Evolutionary conservation across 305 asterid species (phyloP).

Genomic region (Fraxinus floribunda): DNA sequence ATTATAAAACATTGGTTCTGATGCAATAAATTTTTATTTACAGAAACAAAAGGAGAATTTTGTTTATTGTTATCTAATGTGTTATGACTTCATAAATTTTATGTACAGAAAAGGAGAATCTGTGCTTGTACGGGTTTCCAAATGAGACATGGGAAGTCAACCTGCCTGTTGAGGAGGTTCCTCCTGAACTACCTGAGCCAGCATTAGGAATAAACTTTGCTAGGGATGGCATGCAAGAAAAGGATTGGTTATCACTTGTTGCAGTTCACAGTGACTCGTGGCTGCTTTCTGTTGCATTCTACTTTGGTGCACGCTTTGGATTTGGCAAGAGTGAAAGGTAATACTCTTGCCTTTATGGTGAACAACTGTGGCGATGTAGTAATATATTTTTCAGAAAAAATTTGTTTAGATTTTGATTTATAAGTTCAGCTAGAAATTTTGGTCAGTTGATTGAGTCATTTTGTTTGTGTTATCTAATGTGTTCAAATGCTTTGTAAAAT

Average conservation of each 20-base stretch:
- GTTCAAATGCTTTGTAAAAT: neutral
- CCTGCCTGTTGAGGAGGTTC: slow-evolving; percentile 83
- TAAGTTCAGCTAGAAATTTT: neutral
- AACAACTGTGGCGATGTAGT: slow-evolving; percentile 9
- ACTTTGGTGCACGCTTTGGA: slow-evolving; percentile 77
- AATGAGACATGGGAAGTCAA: slow-evolving; percentile 79
- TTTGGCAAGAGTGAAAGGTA: slow-evolving; percentile 80
- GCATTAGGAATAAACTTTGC: slow-evolving; percentile 83
- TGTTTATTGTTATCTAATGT: neutral
- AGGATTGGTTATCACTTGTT: slow-evolving; percentile 75
- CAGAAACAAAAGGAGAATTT: neutral
- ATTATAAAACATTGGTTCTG: neutral
- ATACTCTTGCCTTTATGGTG: neutral
- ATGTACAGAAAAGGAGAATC: slow-evolving; percentile 62
- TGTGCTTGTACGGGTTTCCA: slow-evolving; percentile 77
- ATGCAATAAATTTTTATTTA: neutral
- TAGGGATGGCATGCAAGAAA: slow-evolving; percentile 72
- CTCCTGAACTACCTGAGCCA: slow-evolving; percentile 92
- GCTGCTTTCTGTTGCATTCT: slow-evolving; percentile 81
- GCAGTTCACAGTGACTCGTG: slow-evolving; percentile 92
- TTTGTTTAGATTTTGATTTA: neutral
- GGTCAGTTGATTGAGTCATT: neutral
- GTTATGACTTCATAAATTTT: slow-evolving; percentile 1
- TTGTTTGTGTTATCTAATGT: neutral
- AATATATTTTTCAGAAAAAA: neutral